Conservation (phyloP, 495 filamentous ascomycete genomes). For the Podospora bellae-mahoneyi region DNA sequence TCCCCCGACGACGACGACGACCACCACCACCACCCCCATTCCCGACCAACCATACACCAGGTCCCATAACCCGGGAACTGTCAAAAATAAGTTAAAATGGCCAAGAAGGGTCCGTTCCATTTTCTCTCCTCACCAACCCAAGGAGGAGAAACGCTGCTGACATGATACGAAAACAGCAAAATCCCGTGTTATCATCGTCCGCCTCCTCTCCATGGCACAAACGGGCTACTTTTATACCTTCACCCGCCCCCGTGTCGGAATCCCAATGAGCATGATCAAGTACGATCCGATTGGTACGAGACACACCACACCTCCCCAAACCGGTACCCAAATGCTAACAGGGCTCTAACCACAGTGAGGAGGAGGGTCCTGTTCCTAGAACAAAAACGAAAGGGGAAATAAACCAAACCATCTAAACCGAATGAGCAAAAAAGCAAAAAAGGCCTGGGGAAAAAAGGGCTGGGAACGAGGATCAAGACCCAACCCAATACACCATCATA, state of each 20-base stretch:
- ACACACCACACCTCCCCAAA: not conserved
- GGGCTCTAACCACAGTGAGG: slow-evolving; percentile 50
- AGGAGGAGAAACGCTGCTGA: not conserved
- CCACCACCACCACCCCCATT: not conserved
- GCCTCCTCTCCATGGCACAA: slow-evolving; percentile 96
- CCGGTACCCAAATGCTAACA: not conserved
- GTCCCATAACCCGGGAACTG: too few relatives aligned
- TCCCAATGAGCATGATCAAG: slow-evolving; percentile 94
- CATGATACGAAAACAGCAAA: slow-evolving; percentile 58
- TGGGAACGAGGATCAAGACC: not conserved
- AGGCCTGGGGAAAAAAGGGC: not conserved
- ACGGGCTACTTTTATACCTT: slow-evolving; percentile 95
- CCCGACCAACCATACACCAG: not conserved
- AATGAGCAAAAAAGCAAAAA: too few relatives aligned
- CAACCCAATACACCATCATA: not conserved
- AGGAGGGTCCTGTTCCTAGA: slow-evolving; percentile 92
- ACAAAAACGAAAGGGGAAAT: slow-evolving; percentile 62
- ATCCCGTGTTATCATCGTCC: slow-evolving; percentile 86
- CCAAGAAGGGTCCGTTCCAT: slow-evolving; percentile 48
- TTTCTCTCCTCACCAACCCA: not conserved
- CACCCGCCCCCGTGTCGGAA: slow-evolving; percentile 71
- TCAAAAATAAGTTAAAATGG: slow-evolving; percentile 38
- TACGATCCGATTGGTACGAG: slow-evolving; percentile 94
- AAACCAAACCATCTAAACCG: not conserved
- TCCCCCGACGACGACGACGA: not conserved